Base-by-base conservation (phyloP, 1,284 basidiomycete species). In the Fomitopsis schrenkii region DNA sequence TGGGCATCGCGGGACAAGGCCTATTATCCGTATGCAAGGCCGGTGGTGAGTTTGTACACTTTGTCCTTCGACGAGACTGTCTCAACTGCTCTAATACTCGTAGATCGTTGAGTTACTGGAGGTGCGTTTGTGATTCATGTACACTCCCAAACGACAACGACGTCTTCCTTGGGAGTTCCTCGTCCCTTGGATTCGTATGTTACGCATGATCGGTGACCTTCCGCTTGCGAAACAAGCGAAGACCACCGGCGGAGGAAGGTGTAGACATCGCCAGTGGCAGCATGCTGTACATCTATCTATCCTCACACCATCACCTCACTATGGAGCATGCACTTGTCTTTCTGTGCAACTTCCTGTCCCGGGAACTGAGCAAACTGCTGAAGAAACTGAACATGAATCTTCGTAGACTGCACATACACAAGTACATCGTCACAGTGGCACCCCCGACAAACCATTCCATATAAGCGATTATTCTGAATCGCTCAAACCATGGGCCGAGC, bases 41-140 rank as follows among this genome's bases (percentile, higher is more conserved):
- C 67, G 3, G 59, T 45, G 35, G 68, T 70, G 50, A 60, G 67
- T 46, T 6, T 7, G 8, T 3, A 4, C 22, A 19, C 28, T 28
- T 26, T 1, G 5, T 41, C 28, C 4, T 12, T 52, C 6, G 52
- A 17, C 26, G 6, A 56, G 1, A 36, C 22, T 2, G 15, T n/a
- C 17, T 55, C 42, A 44, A 15, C 1, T 9, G 15, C 5, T 8
- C 5, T 22, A 22, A 26, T 30, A 50, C 48, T 30, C 35, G 36
- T 30, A 69, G 68, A 69, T 69, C 41, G 50, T 69, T 7, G 44
- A 63, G 3, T 35, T 70, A n/a, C 33, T 68, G 5, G 68, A 70
- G 64, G 68, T 70, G 52, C 46, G 64, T 50, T 5, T 17, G 15
- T 15, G 12, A 1, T 17, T 35, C 28, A 40, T 8, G 30, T 40